Percentiles rank a stretch among this genome's conserved stretches.
These are phyloP conservation scores for Cadophora luteo-olivacea DNA, from an alignment of 2,329 filamentous ascomycete genomes.

Conservation along the genomic window DNA sequence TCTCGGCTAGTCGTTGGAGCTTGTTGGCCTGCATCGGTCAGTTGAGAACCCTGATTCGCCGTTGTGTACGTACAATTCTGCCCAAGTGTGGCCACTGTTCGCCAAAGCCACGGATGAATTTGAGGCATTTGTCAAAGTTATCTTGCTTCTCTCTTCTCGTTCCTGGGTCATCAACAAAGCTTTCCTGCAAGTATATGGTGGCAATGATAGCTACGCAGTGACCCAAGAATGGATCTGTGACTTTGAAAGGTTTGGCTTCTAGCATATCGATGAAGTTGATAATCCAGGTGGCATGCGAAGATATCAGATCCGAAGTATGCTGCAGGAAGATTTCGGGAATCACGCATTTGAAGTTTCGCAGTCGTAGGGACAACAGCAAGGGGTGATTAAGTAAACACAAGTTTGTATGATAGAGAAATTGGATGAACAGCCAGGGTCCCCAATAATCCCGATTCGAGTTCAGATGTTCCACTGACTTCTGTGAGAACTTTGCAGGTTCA, in stretches of 20 bases:
- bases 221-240: constrained; percentile 54
- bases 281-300: constrained; percentile 59
- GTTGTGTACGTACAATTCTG: constrained; percentile 46
- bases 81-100: constrained; percentile 53
- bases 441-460: constrained; percentile 56
- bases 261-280: constrained; percentile 57
- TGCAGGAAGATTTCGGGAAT: constrained; percentile 62
- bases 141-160: constrained; percentile 50
- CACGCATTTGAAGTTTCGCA: constrained; percentile 57
- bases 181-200: constrained; percentile 60
- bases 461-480: constrained; percentile 50
- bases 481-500: constrained; percentile 54
- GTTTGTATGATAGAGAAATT: constrained; percentile 59
- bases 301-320: constrained; percentile 58
- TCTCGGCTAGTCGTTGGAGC: constrained; percentile 50
- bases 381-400: constrained; percentile 61
- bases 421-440: constrained; percentile 59
- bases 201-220: constrained; percentile 59
- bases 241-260: constrained; percentile 52
- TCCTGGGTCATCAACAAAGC: constrained; percentile 51
- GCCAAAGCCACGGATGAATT: constrained; percentile 50
- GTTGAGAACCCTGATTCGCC: neutral
- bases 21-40: constrained; percentile 47
- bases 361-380: constrained; percentile 57
- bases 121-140: constrained; percentile 52